phyloP scores from a whole-genome alignment of 225 moss, liverwort and hornwort species.

The Polytrichum formosum region DNA sequence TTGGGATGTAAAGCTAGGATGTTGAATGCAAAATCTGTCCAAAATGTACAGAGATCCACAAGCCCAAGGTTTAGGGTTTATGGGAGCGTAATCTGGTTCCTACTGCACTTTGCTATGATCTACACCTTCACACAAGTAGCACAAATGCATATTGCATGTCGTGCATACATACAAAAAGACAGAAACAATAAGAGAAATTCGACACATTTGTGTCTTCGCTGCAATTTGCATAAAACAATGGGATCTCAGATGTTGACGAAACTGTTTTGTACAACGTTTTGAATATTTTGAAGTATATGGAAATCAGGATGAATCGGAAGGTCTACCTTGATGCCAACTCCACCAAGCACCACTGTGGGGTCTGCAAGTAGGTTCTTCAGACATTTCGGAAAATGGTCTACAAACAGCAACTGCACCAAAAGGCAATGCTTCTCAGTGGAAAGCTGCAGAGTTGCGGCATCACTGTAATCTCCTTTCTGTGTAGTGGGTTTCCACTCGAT shows the following conservation, averaged over 20 bases:
- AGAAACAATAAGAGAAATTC: not conserved
- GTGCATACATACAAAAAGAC: not conserved
- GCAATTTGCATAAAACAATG: not conserved
- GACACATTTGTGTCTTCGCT: not conserved
- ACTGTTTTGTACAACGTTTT: not conserved
- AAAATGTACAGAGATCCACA: too few relatives aligned
- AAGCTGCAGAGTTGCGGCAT: constrained; percentile 50
- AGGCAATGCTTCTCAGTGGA: constrained; percentile 43
- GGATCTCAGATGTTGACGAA: not conserved
- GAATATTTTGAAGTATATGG: not conserved
- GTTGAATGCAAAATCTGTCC: too few relatives aligned
- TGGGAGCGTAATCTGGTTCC: too few relatives aligned
- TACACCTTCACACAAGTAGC: not conserved
- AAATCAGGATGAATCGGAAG: not conserved
- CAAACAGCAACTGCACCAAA: constrained; percentile 50
- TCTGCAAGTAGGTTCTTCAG: constrained; percentile 41
- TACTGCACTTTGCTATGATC: too few relatives aligned
- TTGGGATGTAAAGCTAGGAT: too few relatives aligned
- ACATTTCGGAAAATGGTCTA: constrained; percentile 39
- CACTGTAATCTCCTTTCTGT: constrained; percentile 42
- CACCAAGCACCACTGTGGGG: constrained; percentile 34
- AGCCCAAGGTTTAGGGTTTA: too few relatives aligned
- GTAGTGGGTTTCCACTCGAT: constrained; percentile 55
- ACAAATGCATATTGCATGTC: not conserved
- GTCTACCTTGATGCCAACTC: constrained; percentile 39